Base-by-base conservation (phyloP, 2,329 filamentous ascomycete genomes). In the Aaosphaeria arxii region DNA sequence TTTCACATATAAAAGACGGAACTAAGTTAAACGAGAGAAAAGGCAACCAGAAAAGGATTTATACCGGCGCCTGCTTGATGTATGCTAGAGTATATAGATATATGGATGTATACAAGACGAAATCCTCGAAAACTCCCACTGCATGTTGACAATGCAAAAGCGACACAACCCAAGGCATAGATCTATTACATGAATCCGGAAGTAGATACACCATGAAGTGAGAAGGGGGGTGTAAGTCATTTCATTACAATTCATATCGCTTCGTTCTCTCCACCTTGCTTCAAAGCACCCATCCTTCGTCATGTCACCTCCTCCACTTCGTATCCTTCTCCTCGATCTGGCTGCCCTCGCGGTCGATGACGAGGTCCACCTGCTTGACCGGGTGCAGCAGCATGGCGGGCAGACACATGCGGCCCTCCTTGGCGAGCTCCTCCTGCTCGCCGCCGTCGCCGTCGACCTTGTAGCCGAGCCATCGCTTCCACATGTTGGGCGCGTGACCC, bases 381-480 rank as follows among this genome's bases (percentile, higher is more conserved):
- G 76, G 76, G 69, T 78, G 76, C 58, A 78, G 49, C 36, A 78
- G 53, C 68, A 77, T 69, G 2, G 57, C 73, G 0, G 74, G 74
- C 41, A 78, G 51, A 63, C 76, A 78, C 74, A 78, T 77, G 11
- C 75, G 55, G 0, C 76, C 76, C 54, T 78, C 76, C 0, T 69
- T 68, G 17, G 61, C 67, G 35, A 71, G 48, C 60, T 79, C 76
- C 36, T 67, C 65, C 42, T 72, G 56, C 52, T 71, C 67, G 0
- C 75, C 75, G 0, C 76, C 76, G 64, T 77, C 76, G 39, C 71
- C 71, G 54, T 79, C 75, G n/a, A 78, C 75, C 48, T 72, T 74
- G 49, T 75, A 76, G 0, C 80, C 80, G 36, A 82, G 58, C 80
- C 80, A 83, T 6, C 79, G 57, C 59, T 76, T 76, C 75, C 77